Percentiles rank a stretch among this genome's conserved stretches.
These are phyloP conservation scores for Stygiomarasmius scandens DNA, from an alignment of 1,284 basidiomycete species.

Conservation along the genomic window DNA sequence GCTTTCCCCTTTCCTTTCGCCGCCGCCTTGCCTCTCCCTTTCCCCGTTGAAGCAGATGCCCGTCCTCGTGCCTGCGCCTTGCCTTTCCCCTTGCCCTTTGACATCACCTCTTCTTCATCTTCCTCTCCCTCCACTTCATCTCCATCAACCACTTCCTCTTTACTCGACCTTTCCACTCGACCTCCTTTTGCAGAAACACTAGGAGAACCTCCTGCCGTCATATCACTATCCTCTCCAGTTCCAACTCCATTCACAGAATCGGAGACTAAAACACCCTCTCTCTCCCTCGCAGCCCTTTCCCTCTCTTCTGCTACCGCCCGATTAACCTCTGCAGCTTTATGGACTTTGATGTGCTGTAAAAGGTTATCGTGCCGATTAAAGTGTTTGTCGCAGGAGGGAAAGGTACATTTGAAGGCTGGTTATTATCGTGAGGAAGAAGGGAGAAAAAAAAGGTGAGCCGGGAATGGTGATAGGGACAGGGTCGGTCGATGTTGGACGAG, in stretches of 20 bases:
- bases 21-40: not conserved
- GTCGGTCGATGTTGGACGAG: too few relatives aligned
- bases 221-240: slow-evolving; percentile 3
- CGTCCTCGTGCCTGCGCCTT: slow-evolving; percentile 1
- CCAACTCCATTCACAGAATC: not conserved
- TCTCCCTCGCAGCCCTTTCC: not conserved
- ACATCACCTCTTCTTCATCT: not conserved
- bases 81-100: slow-evolving; percentile 1
- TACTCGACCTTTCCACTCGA: too few relatives aligned
- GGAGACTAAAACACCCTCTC: too few relatives aligned
- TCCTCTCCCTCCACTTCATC: too few relatives aligned
- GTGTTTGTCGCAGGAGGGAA: slow-evolving; percentile 77
- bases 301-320: not conserved
- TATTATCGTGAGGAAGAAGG: too few relatives aligned
- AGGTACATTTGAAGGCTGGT: slow-evolving; percentile 75
- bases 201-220: not conserved
- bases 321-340: slow-evolving; percentile 34
- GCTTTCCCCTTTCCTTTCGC: not conserved
- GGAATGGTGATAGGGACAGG: too few relatives aligned
- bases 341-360: slow-evolving; percentile 74
- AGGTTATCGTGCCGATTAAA: slow-evolving; percentile 88
- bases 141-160: too few relatives aligned
- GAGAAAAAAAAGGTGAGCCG: too few relatives aligned
- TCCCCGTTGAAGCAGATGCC: not conserved
- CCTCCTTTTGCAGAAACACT: too few relatives aligned